These are phyloP conservation scores for Megacollybia marginata DNA, from an alignment of 768 basidiomycete genomes.

Conservation along the genomic window DNA sequence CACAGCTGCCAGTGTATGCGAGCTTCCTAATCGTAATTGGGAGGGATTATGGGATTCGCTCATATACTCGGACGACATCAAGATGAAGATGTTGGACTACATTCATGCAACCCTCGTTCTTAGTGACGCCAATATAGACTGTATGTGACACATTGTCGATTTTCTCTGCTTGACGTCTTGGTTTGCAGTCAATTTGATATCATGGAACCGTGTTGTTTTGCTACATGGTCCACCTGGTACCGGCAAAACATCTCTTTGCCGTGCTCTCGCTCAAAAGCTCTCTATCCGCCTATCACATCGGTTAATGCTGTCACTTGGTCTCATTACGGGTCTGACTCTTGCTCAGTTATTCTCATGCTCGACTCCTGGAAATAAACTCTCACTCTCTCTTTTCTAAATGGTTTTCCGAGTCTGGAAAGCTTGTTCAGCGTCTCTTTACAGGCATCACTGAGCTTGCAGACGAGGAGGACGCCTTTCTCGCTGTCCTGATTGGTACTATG, in stretches of 20 bases:
- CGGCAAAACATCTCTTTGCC: slow-evolving; percentile 92
- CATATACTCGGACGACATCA: slow-evolving; percentile 80
- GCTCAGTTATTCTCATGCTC: slow-evolving; percentile 73
- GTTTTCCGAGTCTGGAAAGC: slow-evolving; percentile 98
- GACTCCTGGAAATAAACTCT: slow-evolving; percentile 94
- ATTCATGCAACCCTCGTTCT: slow-evolving; percentile 93
- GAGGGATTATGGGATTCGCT: slow-evolving; percentile 93
- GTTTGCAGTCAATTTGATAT: slow-evolving; percentile 80
- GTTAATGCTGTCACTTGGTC: slow-evolving; percentile 25
- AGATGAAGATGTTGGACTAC: slow-evolving; percentile 84
- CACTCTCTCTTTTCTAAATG: slow-evolving; percentile 97
- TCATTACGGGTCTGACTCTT: neutral
- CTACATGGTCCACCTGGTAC: slow-evolving; percentile 97
- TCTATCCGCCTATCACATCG: slow-evolving; percentile 83
- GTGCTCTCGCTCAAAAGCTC: slow-evolving; percentile 92
- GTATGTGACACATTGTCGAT: slow-evolving; percentile 33
- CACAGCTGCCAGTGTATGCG: slow-evolving; percentile 84
- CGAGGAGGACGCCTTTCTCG: slow-evolving; percentile 85
- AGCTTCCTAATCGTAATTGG: slow-evolving; percentile 75
- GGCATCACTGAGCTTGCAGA: slow-evolving; percentile 88
- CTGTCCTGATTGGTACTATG: slow-evolving; percentile 79
- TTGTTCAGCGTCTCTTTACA: slow-evolving; percentile 88
- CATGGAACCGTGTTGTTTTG: slow-evolving; percentile 93
- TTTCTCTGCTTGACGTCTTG: slow-evolving; percentile 1
- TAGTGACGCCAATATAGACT: slow-evolving; percentile 81